Evolutionary conservation across 805 yeast species (phyloP).

Genomic region (Candida nemodendra): DNA sequence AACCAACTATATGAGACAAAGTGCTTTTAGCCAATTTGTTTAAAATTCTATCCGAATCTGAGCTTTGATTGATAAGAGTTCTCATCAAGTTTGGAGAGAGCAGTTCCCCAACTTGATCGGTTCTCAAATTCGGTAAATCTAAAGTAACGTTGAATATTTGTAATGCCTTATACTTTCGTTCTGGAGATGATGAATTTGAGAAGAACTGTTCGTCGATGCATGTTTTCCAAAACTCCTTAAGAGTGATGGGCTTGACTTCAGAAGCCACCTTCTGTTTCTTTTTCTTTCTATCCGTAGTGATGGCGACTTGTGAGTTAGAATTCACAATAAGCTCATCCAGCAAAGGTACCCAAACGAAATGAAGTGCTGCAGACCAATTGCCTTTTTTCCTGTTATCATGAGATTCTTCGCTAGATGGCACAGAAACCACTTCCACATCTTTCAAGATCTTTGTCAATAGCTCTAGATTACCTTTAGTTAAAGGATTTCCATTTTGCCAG

Average conservation of each 20-base stretch:
- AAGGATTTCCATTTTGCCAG: slow-evolving; percentile 77
- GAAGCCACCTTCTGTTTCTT: slow-evolving; percentile 38
- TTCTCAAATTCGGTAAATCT: slow-evolving; percentile 19
- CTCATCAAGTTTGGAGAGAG: slow-evolving; percentile 69
- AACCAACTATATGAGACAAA: slow-evolving; percentile 41
- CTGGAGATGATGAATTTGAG: slow-evolving; percentile 73
- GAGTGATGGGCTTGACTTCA: slow-evolving; percentile 30
- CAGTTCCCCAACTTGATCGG: slow-evolving; percentile 25
- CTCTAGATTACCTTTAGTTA: slow-evolving; percentile 66
- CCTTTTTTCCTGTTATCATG: slow-evolving; percentile 51
- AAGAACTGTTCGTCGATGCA: slow-evolving; percentile 81
- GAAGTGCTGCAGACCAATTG: slow-evolving; percentile 72
- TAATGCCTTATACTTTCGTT: slow-evolving; percentile 84
- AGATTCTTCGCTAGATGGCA: slow-evolving; percentile 37
- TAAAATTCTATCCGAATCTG: slow-evolving; percentile 62
- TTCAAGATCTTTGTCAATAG: slow-evolving; percentile 61
- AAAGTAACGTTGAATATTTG: slow-evolving; percentile 61
- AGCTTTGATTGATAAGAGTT: slow-evolving; percentile 71
- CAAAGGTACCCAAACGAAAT: slow-evolving; percentile 71
- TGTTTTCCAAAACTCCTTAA: slow-evolving; percentile 73
- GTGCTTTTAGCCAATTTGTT: slow-evolving; percentile 63
- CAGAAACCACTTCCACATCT: slow-evolving; percentile 47
- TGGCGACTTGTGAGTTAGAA: slow-evolving; percentile 18
- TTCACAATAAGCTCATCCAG: slow-evolving; percentile 40
- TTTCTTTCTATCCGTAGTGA: slow-evolving; percentile 22